These are phyloP conservation scores for Vishniacozyma victoriae DNA, from an alignment of 768 basidiomycete species.

Conservation along the genomic window DNA sequence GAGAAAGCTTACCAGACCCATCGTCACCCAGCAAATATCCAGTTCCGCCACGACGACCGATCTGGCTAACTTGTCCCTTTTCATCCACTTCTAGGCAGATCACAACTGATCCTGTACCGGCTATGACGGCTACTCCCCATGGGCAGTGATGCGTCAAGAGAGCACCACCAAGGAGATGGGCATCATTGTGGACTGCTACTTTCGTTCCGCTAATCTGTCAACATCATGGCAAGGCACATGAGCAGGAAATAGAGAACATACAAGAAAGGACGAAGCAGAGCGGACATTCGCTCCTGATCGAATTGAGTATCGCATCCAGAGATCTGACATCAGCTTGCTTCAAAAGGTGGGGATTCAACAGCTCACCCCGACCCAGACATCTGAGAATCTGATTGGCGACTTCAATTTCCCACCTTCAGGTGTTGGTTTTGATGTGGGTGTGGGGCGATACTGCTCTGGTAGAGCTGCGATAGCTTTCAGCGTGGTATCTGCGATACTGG, in stretches of 20 bases:
- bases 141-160: conserved; percentile 56
- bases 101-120: conserved; percentile 74
- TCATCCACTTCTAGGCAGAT: conserved; percentile 18
- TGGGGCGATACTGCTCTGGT: neutral
- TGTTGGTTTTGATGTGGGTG: too few species aligned
- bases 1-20: conserved; percentile 26
- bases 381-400: conserved; percentile 13
- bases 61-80: conserved; percentile 12
- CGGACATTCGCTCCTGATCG: conserved; percentile 15
- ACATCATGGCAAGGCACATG: neutral
- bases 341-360: neutral
- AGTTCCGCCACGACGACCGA: conserved; percentile 28
- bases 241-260: conserved; percentile 2
- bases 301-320: conserved; percentile 25
- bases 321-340: conserved; percentile 19
- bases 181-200: conserved; percentile 70
- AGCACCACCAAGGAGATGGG: conserved; percentile 75
- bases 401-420: neutral
- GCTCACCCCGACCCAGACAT: conserved; percentile 29
- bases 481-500: conserved; percentile 13
- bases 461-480: conserved; percentile 18
- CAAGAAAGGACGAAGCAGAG: conserved; percentile 20
- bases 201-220: conserved; percentile 34
- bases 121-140: conserved; percentile 64
- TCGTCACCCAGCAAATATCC: conserved; percentile 36